Evolutionary conservation across 129 eudicot genomes (phyloP).

Genomic region (Pittosporum tobira): DNA sequence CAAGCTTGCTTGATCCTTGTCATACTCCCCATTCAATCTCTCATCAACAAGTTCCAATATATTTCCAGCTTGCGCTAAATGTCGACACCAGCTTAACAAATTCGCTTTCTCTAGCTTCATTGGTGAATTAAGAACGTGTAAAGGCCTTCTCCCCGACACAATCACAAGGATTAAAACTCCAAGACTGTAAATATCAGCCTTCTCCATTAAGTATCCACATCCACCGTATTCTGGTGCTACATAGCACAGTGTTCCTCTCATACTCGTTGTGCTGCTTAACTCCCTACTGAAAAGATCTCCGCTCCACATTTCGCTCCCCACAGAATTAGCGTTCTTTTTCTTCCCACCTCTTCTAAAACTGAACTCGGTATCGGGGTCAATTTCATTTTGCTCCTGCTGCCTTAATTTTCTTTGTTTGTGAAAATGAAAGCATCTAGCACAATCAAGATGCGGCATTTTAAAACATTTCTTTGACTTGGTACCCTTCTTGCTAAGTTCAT

Average conservation of each 20-base stretch:
- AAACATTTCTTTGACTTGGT: slow-evolving; percentile 37
- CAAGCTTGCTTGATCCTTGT: slow-evolving; percentile 56
- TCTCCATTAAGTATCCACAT: slow-evolving; percentile 68
- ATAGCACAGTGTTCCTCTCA: slow-evolving; percentile 94
- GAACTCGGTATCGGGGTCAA: slow-evolving; percentile 35
- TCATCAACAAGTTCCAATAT: slow-evolving; percentile 79
- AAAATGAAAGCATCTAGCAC: slow-evolving; percentile 29
- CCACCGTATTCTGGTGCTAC: slow-evolving; percentile 89
- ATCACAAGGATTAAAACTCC: slow-evolving; percentile 87
- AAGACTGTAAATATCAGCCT: slow-evolving; percentile 79
- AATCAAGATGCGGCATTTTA: slow-evolving; percentile 35
- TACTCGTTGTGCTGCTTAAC: slow-evolving; percentile 93
- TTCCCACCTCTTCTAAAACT: slow-evolving; percentile 57
- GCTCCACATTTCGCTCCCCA: slow-evolving; percentile 63
- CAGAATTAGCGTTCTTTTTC: slow-evolving; percentile 39
- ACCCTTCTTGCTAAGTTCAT: slow-evolving; percentile 49
- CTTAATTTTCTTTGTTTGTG: slow-evolving; percentile 22
- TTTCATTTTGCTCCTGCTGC: slow-evolving; percentile 15
- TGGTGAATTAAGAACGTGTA: slow-evolving; percentile 85
- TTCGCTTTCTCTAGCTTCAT: slow-evolving; percentile 98
- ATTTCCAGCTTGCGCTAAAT: slow-evolving; percentile 68
- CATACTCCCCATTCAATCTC: slow-evolving; percentile 47
- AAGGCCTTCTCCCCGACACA: slow-evolving; percentile 85
- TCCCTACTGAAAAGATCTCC: slow-evolving; percentile 92
- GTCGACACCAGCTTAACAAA: slow-evolving; percentile 80